phyloP scores from a whole-genome alignment of 1,284 basidiomycete species.

The Cutaneotrichosporon cutaneum region DNA sequence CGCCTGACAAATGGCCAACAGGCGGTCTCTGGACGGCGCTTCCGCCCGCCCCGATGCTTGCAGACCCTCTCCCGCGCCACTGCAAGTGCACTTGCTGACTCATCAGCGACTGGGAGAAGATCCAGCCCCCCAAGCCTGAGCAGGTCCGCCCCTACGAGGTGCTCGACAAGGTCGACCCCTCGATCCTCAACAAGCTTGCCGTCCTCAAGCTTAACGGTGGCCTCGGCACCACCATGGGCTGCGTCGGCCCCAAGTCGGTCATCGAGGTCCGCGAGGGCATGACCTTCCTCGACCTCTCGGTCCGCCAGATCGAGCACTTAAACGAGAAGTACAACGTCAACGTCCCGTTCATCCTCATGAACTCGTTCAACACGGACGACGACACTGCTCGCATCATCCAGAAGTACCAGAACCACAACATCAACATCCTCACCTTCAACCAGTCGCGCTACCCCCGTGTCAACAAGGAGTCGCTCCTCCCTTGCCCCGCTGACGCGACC shows the following conservation, averaged over 20 bases:
- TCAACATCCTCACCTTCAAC: conserved; percentile 87
- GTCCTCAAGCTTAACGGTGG: conserved; percentile 99
- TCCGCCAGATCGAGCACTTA: conserved; percentile 89
- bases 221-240: conserved; percentile 67
- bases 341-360: conserved; percentile 99
- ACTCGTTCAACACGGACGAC: conserved; percentile 98
- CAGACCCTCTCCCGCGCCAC: background rate
- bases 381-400: conserved; percentile 98
- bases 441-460: conserved; percentile 98
- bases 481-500: conserved; percentile 78
- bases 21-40: background rate
- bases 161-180: conserved; percentile 64
- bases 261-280: conserved; percentile 94
- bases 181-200: conserved; percentile 87
- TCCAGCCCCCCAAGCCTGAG: conserved; percentile 89
- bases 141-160: conserved; percentile 87
- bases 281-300: conserved; percentile 97
- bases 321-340: conserved; percentile 65
- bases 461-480: conserved; percentile 89
- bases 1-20: background rate
- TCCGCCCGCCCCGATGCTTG: background rate
- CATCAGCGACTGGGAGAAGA: conserved; percentile 92
- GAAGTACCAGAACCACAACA: conserved; percentile 97
- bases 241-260: conserved; percentile 68
- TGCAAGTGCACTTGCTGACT: conserved; percentile 3